Percentiles rank a stretch among this genome's conserved stretches.
Evolutionary conservation across 768 basidiomycete genomes (phyloP).

Genomic region (Panaeolus papilionaceus): DNA sequence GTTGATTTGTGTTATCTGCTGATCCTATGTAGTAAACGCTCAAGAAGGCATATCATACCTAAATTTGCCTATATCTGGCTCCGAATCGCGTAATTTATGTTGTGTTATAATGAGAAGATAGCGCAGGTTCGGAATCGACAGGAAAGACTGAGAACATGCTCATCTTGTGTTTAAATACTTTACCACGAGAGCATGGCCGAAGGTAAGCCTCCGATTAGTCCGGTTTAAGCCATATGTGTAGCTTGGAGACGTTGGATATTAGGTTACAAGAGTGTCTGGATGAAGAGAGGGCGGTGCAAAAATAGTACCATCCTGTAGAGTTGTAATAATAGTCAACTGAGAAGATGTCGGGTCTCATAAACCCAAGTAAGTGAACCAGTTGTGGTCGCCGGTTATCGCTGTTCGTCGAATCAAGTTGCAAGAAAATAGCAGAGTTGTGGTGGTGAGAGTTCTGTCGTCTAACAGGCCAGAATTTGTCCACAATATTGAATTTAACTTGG

Average conservation of each 20-base stretch:
- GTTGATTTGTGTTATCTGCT: background rate
- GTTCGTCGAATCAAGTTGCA: too few species aligned
- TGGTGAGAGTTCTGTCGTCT: too few species aligned
- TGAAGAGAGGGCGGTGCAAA: background rate
- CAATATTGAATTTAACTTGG: background rate
- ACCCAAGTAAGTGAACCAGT: too few species aligned
- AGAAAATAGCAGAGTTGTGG: too few species aligned
- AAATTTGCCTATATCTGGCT: slow-evolving; percentile 1
- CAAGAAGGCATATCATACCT: background rate
- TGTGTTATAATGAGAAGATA: background rate
- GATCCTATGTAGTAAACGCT: background rate
- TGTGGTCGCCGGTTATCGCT: too few species aligned
- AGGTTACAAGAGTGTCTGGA: background rate
- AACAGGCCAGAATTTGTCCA: background rate
- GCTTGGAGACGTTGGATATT: background rate
- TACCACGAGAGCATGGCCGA: slow-evolving; percentile 13
- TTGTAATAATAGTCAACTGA: too few species aligned
- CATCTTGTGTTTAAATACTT: slow-evolving; percentile 1
- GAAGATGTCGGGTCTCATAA: too few species aligned
- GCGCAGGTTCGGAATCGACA: background rate
- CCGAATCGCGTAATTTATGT: background rate
- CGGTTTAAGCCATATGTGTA: background rate
- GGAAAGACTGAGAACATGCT: background rate
- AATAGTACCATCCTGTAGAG: too few species aligned
- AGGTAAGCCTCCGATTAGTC: background rate